Percentiles rank a stretch among this genome's conserved stretches.
phyloP scores from a whole-genome alignment of 2,329 filamentous ascomycete species.

The Sordariomycetes sp. region DNA sequence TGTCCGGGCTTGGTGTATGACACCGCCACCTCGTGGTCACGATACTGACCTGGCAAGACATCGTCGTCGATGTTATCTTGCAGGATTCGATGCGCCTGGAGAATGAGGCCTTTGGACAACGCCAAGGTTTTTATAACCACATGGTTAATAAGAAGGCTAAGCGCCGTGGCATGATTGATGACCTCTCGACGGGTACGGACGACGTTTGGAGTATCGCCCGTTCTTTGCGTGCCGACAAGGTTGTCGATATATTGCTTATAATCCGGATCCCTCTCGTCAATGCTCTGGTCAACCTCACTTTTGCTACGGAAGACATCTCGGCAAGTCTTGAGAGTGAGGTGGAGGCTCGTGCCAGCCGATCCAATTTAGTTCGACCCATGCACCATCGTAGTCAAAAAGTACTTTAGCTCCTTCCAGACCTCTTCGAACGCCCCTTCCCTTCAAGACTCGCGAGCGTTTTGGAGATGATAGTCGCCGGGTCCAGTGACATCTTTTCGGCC shows the following conservation, averaged over 20 bases:
- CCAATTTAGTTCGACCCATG: not conserved
- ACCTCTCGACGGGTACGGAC: slow-evolving; percentile 6
- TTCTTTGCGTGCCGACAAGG: not conserved
- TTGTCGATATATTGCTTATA: not conserved
- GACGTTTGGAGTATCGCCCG: not conserved
- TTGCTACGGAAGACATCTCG: not conserved
- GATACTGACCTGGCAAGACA: slow-evolving; percentile 13
- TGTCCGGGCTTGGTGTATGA: slow-evolving; percentile 4
- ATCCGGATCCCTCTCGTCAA: not conserved
- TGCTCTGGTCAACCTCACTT: not conserved
- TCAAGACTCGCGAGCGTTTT: not conserved
- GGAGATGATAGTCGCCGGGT: not conserved
- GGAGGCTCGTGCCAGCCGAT: not conserved
- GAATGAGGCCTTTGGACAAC: slow-evolving; percentile 11
- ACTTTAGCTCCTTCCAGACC: not conserved
- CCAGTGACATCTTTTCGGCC: not conserved
- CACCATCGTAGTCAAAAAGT: not conserved
- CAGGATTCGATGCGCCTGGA: slow-evolving; percentile 13
- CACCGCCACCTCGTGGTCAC: slow-evolving; percentile 9
- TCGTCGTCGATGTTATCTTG: slow-evolving; percentile 2
- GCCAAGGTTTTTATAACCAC: slow-evolving; percentile 5
- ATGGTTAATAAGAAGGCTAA: slow-evolving; percentile 7
- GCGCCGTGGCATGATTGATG: slow-evolving; percentile 7
- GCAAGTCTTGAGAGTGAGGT: not conserved
- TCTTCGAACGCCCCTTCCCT: not conserved